Conservation (phyloP, 192 early-diverging fungal species). For the Umbelopsis vinacea region DNA sequence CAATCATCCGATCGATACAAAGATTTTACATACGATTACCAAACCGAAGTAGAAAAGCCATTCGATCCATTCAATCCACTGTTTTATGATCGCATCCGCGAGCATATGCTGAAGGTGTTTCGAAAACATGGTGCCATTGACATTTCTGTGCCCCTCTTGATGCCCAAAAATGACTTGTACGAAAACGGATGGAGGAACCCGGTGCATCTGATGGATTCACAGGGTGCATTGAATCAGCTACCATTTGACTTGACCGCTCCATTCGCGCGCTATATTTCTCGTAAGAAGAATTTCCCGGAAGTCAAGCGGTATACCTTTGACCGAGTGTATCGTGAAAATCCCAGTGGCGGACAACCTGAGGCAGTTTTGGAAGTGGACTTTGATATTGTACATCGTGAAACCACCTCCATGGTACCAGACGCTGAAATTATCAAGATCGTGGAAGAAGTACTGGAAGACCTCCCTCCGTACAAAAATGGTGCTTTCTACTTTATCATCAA, state of each 20-base stretch:
- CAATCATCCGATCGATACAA: conserved; percentile 80
- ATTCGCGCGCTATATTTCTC: conserved; percentile 85
- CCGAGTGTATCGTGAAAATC: conserved; percentile 76
- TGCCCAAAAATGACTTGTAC: conserved; percentile 76
- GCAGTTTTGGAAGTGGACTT: conserved; percentile 84
- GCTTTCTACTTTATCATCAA: conserved; percentile 71
- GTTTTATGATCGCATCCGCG: conserved; percentile 70
- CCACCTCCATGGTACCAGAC: conserved; percentile 73
- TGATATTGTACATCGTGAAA: conserved; percentile 78
- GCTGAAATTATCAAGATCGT: conserved; percentile 90
- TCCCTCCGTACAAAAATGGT: conserved; percentile 68
- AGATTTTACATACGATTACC: conserved; percentile 90
- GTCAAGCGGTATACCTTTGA: conserved; percentile 91
- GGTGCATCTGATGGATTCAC: conserved; percentile 80
- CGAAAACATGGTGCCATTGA: conserved; percentile 84
- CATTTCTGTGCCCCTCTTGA: conserved; percentile 78
- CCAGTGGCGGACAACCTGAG: conserved; percentile 84
- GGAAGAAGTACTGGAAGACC: conserved; percentile 70
- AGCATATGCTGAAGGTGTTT: conserved; percentile 80
- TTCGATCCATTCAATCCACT: conserved; percentile 67
- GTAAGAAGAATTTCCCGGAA: conserved; percentile 65
- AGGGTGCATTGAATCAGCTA: conserved; percentile 81
- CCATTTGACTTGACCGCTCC: conserved; percentile 92
- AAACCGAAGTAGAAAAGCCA: conserved; percentile 44
- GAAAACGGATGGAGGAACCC: conserved; percentile 67